These are phyloP conservation scores for Pestalotiopsis sp. DNA, from an alignment of 2,329 filamentous ascomycete species.

Conservation along the genomic window DNA sequence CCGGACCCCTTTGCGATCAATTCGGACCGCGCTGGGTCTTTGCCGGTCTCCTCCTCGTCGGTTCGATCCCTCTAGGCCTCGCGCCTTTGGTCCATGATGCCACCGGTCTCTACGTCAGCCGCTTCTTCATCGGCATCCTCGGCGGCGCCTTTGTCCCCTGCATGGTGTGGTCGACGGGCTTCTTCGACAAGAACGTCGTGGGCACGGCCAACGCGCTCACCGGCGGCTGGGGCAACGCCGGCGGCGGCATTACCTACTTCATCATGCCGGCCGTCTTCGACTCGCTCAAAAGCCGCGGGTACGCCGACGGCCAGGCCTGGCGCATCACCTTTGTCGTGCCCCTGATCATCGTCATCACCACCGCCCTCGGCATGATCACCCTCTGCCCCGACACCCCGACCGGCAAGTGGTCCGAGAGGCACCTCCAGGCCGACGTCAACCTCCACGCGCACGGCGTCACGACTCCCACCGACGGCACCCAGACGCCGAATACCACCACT, in stretches of 20 bases:
- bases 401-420: constrained; percentile 78
- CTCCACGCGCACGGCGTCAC: constrained; percentile 46
- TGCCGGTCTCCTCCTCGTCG: constrained; percentile 73
- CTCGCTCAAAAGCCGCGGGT: constrained; percentile 65
- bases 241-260: constrained; percentile 91
- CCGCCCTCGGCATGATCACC: constrained; percentile 70
- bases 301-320: constrained; percentile 74
- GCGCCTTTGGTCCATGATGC: constrained; percentile 75
- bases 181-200: constrained; percentile 91
- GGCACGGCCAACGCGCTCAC: constrained; percentile 86
- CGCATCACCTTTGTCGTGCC: constrained; percentile 83
- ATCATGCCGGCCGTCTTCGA: constrained; percentile 91
- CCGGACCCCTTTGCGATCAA: constrained; percentile 83
- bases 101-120: constrained; percentile 68
- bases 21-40: constrained; percentile 84
- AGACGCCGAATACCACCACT: neutral
- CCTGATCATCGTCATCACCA: constrained; percentile 71
- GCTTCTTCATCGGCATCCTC: constrained; percentile 82
- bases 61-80: constrained; percentile 79
- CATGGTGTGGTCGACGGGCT: constrained; percentile 90
- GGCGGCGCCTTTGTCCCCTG: constrained; percentile 82
- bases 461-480: neutral
- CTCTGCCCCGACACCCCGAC: constrained; percentile 81
- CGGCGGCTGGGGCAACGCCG: constrained; percentile 83
- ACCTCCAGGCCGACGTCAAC: constrained; percentile 57